Conservation (phyloP, 75 land plant species). For the Selaginella moellendorffii region DNA sequence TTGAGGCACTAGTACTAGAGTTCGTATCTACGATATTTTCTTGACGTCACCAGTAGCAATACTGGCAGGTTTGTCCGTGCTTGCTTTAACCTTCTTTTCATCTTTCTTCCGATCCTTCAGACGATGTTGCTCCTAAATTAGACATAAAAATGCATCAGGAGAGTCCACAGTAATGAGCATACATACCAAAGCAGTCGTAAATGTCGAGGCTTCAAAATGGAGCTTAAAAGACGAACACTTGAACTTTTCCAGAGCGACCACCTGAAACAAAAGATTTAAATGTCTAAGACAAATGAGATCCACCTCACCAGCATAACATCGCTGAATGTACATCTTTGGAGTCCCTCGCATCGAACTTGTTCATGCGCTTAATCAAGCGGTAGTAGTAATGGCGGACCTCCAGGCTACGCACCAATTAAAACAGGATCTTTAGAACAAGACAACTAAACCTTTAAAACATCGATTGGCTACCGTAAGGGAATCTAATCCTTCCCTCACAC, state of each 20-base stretch:
- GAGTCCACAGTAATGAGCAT: neutral
- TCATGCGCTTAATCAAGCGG: constrained; percentile 77
- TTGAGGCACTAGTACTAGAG: constrained; percentile 22
- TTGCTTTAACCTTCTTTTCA: constrained; percentile 15
- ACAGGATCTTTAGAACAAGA: no score
- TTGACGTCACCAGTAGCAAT: constrained; percentile 16
- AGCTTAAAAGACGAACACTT: constrained; percentile 81
- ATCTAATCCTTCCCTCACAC: no score
- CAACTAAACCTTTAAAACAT: no score
- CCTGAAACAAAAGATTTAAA: constrained; percentile 24
- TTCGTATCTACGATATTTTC: constrained; percentile 21
- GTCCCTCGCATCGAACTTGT: constrained; percentile 81
- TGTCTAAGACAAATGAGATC: neutral
- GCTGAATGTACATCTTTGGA: constrained; percentile 86
- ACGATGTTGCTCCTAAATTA: constrained; percentile 66
- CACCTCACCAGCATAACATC: constrained; percentile 73
- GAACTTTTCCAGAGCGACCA: constrained; percentile 83
- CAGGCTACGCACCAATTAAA: no score
- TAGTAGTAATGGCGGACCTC: constrained; percentile 93
- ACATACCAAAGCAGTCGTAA: constrained; percentile 65
- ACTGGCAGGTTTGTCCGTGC: constrained; percentile 15
- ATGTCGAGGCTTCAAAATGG: constrained; percentile 69
- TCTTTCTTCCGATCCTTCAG: constrained; percentile 54
- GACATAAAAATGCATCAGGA: neutral
- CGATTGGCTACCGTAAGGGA: no score